phyloP scores from a whole-genome alignment of 78 protist species.

The Paulinella micropora region DNA sequence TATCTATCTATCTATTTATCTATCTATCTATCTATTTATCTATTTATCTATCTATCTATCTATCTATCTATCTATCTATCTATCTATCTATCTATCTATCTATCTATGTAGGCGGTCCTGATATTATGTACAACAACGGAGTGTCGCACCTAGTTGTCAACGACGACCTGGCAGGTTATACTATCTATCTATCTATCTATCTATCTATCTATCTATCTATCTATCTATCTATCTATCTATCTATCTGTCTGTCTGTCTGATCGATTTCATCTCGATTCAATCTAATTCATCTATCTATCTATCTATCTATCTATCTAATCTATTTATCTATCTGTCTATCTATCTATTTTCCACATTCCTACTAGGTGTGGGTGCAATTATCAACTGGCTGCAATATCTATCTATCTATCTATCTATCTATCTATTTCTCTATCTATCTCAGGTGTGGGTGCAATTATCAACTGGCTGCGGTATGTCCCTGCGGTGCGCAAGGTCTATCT shows the following conservation, averaged over 20 bases:
- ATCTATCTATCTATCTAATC: background rate
- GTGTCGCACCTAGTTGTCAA: constrained; percentile 62
- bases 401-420: background rate
- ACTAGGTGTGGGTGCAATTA: background rate
- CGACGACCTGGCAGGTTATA: constrained; percentile 59
- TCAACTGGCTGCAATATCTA: background rate
- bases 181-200: background rate
- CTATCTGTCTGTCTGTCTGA: no score
- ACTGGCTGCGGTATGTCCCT: background rate
- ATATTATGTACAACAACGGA: constrained; percentile 90
- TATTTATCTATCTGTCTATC: background rate
- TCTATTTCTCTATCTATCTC: background rate
- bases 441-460: background rate
- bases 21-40: background rate
- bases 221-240: no score
- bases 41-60: background rate
- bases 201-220: background rate
- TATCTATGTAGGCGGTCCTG: background rate
- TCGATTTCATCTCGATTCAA: no score
- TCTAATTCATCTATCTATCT: background rate
- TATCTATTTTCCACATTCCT: background rate
- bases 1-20: background rate
- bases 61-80: background rate
- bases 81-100: background rate
- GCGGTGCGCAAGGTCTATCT: background rate